Percentiles rank a stretch among this genome's conserved stretches.
Evolutionary conservation across 2,329 filamentous ascomycete species (phyloP).

Genomic region (Talaromyces sp.): DNA sequence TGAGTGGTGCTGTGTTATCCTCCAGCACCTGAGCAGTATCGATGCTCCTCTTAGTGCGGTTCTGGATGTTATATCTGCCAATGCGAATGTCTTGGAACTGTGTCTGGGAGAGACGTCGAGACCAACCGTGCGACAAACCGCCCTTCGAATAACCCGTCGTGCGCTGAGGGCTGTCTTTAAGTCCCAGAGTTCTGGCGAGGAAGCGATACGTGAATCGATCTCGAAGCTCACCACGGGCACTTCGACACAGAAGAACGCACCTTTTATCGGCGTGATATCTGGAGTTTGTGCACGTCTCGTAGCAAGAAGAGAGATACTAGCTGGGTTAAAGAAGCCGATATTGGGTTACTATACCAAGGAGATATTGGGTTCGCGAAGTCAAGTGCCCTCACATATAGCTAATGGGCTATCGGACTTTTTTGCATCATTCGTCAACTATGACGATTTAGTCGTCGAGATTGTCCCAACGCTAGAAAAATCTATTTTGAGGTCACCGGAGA

Average conservation of each 20-base stretch:
- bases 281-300: constrained; percentile 76
- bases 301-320: constrained; percentile 59
- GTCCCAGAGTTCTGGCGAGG: constrained; percentile 54
- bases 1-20: constrained; percentile 80
- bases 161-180: constrained; percentile 72
- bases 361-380: constrained; percentile 71
- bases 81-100: constrained; percentile 72
- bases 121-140: constrained; percentile 65
- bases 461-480: constrained; percentile 83
- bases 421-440: constrained; percentile 63
- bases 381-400: constrained; percentile 68
- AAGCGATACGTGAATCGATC: constrained; percentile 62
- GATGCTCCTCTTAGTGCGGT: constrained; percentile 57
- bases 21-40: constrained; percentile 68
- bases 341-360: constrained; percentile 82
- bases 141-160: constrained; percentile 72
- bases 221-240: constrained; percentile 66
- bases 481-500: constrained; percentile 82
- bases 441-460: constrained; percentile 72
- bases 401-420: constrained; percentile 80
- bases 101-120: constrained; percentile 66
- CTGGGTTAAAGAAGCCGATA: constrained; percentile 65
- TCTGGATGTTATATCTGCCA: constrained; percentile 61
- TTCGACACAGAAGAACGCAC: constrained; percentile 64
- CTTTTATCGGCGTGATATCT: constrained; percentile 78